Evolutionary conservation across 164 flowering plant genomes (phyloP).

Genomic region (Chimonanthus praecox): DNA sequence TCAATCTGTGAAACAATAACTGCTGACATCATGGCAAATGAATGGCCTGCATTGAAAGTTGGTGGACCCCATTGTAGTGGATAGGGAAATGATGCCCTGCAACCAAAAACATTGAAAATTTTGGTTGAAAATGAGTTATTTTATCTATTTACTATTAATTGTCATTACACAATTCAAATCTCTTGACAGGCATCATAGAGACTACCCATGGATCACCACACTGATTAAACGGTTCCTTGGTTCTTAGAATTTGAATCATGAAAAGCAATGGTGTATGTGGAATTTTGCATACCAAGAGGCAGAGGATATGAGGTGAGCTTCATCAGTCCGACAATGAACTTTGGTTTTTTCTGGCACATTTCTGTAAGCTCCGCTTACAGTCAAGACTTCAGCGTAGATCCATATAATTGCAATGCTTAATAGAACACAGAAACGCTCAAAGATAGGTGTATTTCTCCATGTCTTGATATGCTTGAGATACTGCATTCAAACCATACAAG

Average conservation of each 20-base stretch:
- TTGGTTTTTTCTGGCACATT: conserved; percentile 30
- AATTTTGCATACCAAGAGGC: conserved; percentile 55
- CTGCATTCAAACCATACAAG: conserved; percentile 5
- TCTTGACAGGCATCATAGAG: neutral
- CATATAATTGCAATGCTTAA: conserved; percentile 15
- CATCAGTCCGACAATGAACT: conserved; percentile 62
- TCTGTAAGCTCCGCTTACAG: conserved; percentile 13
- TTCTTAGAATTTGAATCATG: neutral
- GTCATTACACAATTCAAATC: neutral
- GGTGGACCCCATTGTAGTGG: conserved; percentile 91
- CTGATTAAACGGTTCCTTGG: neutral
- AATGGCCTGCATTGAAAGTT: conserved; percentile 73
- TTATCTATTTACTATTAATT: neutral
- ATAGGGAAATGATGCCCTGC: conserved; percentile 55
- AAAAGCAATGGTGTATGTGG: neutral
- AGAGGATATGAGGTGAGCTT: conserved; percentile 60
- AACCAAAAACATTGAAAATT: neutral
- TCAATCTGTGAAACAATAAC: conserved; percentile 82
- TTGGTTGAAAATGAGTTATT: neutral
- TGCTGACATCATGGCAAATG: conserved; percentile 82
- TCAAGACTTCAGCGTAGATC: conserved; percentile 10
- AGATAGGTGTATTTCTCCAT: conserved; percentile 10
- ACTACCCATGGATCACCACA: neutral
- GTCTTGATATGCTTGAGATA: conserved; percentile 12
- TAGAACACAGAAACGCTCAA: conserved; percentile 15